Conservation (phyloP, 768 basidiomycete species). For the Rhizopogon vinicolor region DNA sequence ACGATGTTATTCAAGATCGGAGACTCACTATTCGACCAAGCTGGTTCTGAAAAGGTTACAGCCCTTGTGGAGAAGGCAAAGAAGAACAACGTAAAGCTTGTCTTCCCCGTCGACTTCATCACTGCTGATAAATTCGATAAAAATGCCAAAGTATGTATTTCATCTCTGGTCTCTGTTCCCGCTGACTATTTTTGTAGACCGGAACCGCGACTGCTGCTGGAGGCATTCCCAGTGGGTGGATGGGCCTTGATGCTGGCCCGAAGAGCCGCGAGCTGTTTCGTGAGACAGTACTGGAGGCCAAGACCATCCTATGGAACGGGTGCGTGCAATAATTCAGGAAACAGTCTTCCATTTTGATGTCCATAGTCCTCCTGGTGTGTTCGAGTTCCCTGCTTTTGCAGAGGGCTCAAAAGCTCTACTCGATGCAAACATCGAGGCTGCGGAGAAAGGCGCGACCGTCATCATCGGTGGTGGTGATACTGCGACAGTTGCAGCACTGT, state of each 20-base stretch:
- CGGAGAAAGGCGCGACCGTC: conserved; percentile 80
- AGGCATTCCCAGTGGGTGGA: conserved; percentile 91
- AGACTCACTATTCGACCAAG: conserved; percentile 86
- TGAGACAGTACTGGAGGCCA: conserved; percentile 76
- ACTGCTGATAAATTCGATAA: conserved; percentile 96
- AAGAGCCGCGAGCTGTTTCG: conserved; percentile 80
- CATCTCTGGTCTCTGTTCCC: not conserved
- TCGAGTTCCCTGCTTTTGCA: conserved; percentile 93
- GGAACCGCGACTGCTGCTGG: conserved; percentile 71
- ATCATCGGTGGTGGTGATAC: conserved; percentile 97
- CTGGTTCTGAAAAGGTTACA: conserved; percentile 83
- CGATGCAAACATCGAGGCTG: conserved; percentile 83
- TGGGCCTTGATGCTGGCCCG: conserved; percentile 91
- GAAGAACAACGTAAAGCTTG: conserved; percentile 86
- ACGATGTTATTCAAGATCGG: conserved; percentile 62
- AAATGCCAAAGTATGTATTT: conserved; percentile 64
- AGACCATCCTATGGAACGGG: conserved; percentile 98
- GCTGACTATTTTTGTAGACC: conserved; percentile 37
- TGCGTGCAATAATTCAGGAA: conserved; percentile 26
- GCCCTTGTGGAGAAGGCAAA: conserved; percentile 88
- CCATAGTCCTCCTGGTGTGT: conserved; percentile 90
- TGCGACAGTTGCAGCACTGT: conserved; percentile 92
- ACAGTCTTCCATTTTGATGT: not conserved
- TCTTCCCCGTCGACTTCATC: conserved; percentile 93
- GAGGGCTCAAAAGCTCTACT: conserved; percentile 80